These are phyloP conservation scores for Mucor plumbeus DNA, from an alignment of 371 early-diverging fungal species.

Conservation along the genomic window DNA sequence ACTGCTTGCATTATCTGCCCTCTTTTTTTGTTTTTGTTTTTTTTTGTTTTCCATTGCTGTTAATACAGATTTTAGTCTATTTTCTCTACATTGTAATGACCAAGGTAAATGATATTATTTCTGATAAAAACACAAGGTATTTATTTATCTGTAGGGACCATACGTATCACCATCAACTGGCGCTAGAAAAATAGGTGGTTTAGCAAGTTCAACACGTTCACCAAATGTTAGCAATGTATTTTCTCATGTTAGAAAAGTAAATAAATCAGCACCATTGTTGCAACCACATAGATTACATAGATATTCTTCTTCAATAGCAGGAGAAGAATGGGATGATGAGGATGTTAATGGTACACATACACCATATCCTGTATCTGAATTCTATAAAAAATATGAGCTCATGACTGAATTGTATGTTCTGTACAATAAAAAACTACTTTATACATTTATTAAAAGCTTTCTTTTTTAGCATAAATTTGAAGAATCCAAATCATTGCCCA, in stretches of 20 bases:
- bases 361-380: conserved; percentile 27
- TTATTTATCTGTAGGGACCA: conserved; percentile 15
- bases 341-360: conserved; percentile 9
- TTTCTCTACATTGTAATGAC: background rate
- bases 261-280: conserved; percentile 1
- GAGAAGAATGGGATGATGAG: conserved; percentile 28
- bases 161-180: conserved; percentile 38
- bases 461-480: conserved; percentile 68
- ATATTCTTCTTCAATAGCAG: conserved; percentile 4
- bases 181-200: conserved; percentile 28
- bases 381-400: conserved; percentile 53
- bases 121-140: background rate
- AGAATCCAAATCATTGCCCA: conserved; percentile 81
- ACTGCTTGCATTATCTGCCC: too few species aligned
- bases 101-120: background rate
- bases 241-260: conserved; percentile 17
- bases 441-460: too few species aligned
- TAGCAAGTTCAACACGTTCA: conserved; percentile 26
- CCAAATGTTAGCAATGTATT: conserved; percentile 37
- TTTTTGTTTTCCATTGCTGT: too few species aligned
- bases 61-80: too few species aligned
- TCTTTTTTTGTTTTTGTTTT: too few species aligned
- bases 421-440: background rate
- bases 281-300: conserved; percentile 16
- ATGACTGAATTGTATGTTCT: conserved; percentile 55